Conservation (phyloP, 2,329 filamentous ascomycete genomes). For the Paramyrothecium sp. region DNA sequence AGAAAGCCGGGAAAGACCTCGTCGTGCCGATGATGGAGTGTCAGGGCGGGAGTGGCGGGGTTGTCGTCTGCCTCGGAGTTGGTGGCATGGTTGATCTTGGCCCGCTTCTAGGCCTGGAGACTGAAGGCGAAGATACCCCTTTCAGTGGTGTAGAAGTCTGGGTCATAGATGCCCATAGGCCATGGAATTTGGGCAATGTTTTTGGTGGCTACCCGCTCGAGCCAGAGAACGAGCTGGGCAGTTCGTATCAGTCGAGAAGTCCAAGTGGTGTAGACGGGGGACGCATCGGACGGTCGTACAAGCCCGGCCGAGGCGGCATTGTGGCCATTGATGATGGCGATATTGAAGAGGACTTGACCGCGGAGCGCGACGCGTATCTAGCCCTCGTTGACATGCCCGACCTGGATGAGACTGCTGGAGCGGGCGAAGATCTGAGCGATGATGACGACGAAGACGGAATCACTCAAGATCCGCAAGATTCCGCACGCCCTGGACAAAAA, state of each 20-base stretch:
- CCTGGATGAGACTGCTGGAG: slow-evolving; percentile 73
- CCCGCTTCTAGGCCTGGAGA: slow-evolving; percentile 68
- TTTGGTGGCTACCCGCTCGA: slow-evolving; percentile 72
- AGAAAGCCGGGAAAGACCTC: slow-evolving; percentile 73
- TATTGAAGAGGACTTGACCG: slow-evolving; percentile 75
- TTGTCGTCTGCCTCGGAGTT: slow-evolving; percentile 89
- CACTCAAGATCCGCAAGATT: slow-evolving; percentile 33
- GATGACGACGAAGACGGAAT: slow-evolving; percentile 55
- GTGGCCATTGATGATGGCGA: slow-evolving; percentile 96
- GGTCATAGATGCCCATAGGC: slow-evolving; percentile 87
- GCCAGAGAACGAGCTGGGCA: slow-evolving; percentile 44
- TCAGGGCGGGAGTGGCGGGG: slow-evolving; percentile 79
- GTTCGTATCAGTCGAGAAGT: slow-evolving; percentile 48
- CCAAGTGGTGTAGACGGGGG: slow-evolving; percentile 70
- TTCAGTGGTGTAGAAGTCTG: slow-evolving; percentile 91
- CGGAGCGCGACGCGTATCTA: slow-evolving; percentile 79
- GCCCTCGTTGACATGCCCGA: slow-evolving; percentile 90
- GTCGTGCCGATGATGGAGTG: slow-evolving; percentile 84
- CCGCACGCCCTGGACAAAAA: slow-evolving; percentile 58
- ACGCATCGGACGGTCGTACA: slow-evolving; percentile 69
- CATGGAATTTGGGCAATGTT: slow-evolving; percentile 93
- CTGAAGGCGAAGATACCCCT: slow-evolving; percentile 62
- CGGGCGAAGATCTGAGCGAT: slow-evolving; percentile 58
- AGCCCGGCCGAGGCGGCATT: slow-evolving; percentile 79
- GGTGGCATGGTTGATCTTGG: slow-evolving; percentile 89